These are phyloP conservation scores for Eucalyptus leucophloia DNA, from an alignment of 345 rosid species.

Conservation along the genomic window DNA sequence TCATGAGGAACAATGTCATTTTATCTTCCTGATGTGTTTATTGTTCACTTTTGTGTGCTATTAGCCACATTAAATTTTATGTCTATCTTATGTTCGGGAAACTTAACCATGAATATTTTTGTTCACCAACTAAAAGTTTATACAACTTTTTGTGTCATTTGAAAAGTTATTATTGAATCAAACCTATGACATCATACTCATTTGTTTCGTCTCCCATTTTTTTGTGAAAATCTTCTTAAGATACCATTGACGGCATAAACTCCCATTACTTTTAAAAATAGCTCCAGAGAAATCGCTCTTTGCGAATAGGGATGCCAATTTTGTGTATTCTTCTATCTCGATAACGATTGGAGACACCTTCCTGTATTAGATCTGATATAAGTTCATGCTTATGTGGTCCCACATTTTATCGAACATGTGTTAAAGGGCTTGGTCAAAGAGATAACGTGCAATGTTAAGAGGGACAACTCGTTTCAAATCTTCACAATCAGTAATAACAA, in stretches of 20 bases:
- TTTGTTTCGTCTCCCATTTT: not conserved
- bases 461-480: not conserved
- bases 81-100: rapidly evolving
- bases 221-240: not conserved
- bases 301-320: not conserved
- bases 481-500: not conserved
- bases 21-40: not conserved
- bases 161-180: not conserved
- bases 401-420: not conserved
- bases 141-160: not conserved
- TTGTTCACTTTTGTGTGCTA: not conserved
- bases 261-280: not conserved
- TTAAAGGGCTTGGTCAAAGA: not conserved
- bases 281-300: not conserved
- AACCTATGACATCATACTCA: not conserved
- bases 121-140: not conserved
- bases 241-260: not conserved
- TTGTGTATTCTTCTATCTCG: not conserved
- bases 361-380: not conserved
- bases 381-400: not conserved
- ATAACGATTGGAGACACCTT: not conserved
- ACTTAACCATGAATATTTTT: not conserved
- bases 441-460: not conserved
- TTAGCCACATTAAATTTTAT: not conserved
- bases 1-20: not conserved